Conservation (phyloP, 108 stramenopile species). For the Fragilariopsis cylindrus region DNA sequence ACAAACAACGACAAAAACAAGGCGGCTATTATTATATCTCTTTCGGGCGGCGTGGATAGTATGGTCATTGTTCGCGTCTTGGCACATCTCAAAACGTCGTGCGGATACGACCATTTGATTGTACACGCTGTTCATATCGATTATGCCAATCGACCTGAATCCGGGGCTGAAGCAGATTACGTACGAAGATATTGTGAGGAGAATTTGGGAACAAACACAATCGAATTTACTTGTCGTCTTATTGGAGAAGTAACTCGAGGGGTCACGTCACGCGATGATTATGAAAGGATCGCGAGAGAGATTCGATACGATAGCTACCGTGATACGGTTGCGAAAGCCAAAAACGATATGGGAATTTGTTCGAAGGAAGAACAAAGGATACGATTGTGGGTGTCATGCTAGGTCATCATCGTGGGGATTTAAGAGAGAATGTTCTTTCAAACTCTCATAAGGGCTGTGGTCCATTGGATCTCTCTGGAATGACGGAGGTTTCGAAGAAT, state of each 20-base stretch:
- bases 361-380: background rate
- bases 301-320: conserved; percentile 87
- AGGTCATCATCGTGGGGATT: conserved; percentile 97
- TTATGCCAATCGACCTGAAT: conserved; percentile 96
- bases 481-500: conserved; percentile 81
- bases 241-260: conserved; percentile 93
- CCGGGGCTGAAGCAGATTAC: conserved; percentile 84
- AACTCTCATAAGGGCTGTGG: conserved; percentile 93
- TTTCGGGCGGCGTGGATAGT: conserved; percentile 97
- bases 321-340: conserved; percentile 41
- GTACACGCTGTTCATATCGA: conserved; percentile 90
- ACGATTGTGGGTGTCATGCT: conserved; percentile 82
- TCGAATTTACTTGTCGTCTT: conserved; percentile 62
- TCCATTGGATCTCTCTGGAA: conserved; percentile 85
- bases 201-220: conserved; percentile 30
- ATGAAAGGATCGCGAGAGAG: conserved; percentile 85
- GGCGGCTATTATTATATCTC: conserved; percentile 71
- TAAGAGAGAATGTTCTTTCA: conserved; percentile 95
- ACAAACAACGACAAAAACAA: background rate
- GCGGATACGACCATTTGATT: conserved; percentile 41
- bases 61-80: conserved; percentile 95
- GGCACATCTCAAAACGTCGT: conserved; percentile 50
- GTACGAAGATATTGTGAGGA: conserved; percentile 76
- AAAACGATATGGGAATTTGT: background rate
- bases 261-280: conserved; percentile 91